These are phyloP conservation scores for Tuber magnatum DNA, from an alignment of 495 filamentous ascomycete genomes.

Conservation along the genomic window DNA sequence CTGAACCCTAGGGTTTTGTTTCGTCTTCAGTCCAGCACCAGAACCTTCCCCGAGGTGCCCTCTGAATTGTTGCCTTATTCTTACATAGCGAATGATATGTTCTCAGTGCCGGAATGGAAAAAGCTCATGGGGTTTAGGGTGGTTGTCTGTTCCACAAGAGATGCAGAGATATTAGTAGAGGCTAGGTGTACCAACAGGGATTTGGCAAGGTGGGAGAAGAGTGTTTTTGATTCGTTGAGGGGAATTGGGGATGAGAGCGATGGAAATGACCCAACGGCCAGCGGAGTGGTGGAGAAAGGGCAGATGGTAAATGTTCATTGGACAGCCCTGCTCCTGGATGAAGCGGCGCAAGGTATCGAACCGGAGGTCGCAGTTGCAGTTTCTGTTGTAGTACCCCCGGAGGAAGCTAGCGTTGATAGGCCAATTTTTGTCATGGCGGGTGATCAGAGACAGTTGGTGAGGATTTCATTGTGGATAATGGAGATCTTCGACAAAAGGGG, in stretches of 20 bases:
- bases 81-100: slow-evolving; percentile 46
- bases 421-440: slow-evolving; percentile 53
- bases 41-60: slow-evolving; percentile 49
- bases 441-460: slow-evolving; percentile 50
- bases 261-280: slow-evolving; percentile 15
- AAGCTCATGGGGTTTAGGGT: slow-evolving; percentile 49
- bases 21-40: slow-evolving; percentile 47
- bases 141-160: slow-evolving; percentile 49
- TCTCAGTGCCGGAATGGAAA: slow-evolving; percentile 47
- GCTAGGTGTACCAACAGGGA: slow-evolving; percentile 49
- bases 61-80: slow-evolving; percentile 47
- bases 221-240: slow-evolving; percentile 35
- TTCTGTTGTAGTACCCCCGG: slow-evolving; percentile 49
- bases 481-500: neutral
- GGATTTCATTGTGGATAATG: slow-evolving; percentile 9
- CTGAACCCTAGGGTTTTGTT: slow-evolving; percentile 45
- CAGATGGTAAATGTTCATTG: slow-evolving; percentile 46
- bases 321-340: slow-evolving; percentile 52
- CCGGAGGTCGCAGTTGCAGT: slow-evolving; percentile 49
- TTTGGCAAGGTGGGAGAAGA: slow-evolving; percentile 42
- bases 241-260: slow-evolving; percentile 31
- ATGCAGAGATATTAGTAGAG: slow-evolving; percentile 49
- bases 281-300: slow-evolving; percentile 34
- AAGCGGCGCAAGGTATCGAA: slow-evolving; percentile 55
- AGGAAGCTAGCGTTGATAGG: slow-evolving; percentile 37